A percentile compares a stretch with the other conserved stretches of the same genome.
Evolutionary conservation across 1,139 yeast genomes (phyloP).

Genomic region (Blastobotrys illinoisensis): DNA sequence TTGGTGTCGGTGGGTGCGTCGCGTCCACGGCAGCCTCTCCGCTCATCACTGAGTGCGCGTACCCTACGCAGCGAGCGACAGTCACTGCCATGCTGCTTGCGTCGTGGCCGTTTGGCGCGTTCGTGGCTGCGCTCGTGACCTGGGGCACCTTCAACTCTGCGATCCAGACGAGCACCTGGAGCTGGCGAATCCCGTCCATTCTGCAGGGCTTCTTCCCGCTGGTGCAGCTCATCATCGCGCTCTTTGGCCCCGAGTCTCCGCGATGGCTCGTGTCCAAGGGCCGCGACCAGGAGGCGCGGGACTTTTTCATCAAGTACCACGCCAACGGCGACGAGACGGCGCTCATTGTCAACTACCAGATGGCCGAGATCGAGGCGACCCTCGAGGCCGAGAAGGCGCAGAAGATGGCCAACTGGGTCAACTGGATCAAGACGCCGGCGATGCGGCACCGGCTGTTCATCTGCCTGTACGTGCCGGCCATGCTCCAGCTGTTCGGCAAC

Average conservation of each 20-base stretch:
- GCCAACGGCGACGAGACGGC: constrained; percentile 22
- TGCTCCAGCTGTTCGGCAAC: constrained; percentile 40
- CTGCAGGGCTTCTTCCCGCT: constrained; percentile 39
- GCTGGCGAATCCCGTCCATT: constrained; percentile 42
- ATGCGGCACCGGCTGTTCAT: constrained; percentile 36
- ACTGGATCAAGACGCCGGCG: constrained; percentile 34
- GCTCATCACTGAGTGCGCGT: constrained; percentile 37
- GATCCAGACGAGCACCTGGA: constrained; percentile 31
- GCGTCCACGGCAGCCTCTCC: constrained; percentile 41
- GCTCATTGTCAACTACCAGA: constrained; percentile 19
- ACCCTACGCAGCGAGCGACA: constrained; percentile 40
- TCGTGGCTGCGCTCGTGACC: constrained; percentile 50
- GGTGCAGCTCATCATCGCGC: constrained; percentile 26
- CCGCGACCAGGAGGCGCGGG: constrained; percentile 45
- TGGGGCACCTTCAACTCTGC: constrained; percentile 37
- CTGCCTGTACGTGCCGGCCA: constrained; percentile 30
- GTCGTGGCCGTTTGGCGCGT: constrained; percentile 50
- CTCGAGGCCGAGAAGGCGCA: constrained; percentile 16
- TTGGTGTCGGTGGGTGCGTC: constrained; percentile 47
- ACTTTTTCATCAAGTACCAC: constrained; percentile 27
- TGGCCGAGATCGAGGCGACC: constrained; percentile 22
- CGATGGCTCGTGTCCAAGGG: constrained; percentile 61
- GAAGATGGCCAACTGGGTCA: constrained; percentile 29
- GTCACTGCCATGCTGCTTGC: constrained; percentile 44
- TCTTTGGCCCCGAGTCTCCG: constrained; percentile 54